phyloP scores from a whole-genome alignment of 2,329 filamentous ascomycete species.

The Teratosphaeria gauchensis region DNA sequence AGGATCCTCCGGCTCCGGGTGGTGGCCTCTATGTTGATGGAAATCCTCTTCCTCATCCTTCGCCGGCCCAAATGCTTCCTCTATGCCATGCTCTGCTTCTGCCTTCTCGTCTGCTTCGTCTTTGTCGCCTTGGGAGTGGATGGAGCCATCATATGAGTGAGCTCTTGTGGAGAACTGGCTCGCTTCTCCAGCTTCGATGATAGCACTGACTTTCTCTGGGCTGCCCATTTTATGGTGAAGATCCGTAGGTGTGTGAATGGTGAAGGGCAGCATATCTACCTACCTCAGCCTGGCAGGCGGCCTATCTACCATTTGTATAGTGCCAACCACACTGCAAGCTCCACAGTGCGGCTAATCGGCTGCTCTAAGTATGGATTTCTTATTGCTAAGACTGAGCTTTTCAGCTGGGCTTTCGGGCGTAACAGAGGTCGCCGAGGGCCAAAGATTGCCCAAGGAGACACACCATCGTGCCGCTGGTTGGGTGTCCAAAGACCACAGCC shows the following conservation, averaged over 20 bases:
- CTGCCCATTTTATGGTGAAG: background rate
- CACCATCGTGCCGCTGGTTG: background rate
- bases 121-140: background rate
- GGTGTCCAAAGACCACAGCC: background rate
- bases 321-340: background rate
- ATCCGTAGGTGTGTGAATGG: background rate
- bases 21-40: conserved; percentile 7
- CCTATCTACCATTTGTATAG: background rate
- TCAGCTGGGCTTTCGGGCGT: background rate
- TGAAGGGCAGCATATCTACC: background rate
- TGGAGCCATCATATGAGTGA: background rate
- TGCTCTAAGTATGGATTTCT: background rate
- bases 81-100: conserved; percentile 6
- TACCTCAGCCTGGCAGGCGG: background rate
- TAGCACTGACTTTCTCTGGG: background rate
- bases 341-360: background rate
- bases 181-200: background rate
- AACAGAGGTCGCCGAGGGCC: background rate
- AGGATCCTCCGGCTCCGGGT: conserved; percentile 1
- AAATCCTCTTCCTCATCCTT: conserved; percentile 7
- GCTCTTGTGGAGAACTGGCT: background rate
- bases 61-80: conserved; percentile 6
- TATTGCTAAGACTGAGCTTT: background rate
- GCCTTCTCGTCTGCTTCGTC: background rate
- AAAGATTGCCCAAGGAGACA: background rate